Evolutionary conservation across 2,329 filamentous ascomycete species (phyloP).

Genomic region (Aspergillus jensenii): DNA sequence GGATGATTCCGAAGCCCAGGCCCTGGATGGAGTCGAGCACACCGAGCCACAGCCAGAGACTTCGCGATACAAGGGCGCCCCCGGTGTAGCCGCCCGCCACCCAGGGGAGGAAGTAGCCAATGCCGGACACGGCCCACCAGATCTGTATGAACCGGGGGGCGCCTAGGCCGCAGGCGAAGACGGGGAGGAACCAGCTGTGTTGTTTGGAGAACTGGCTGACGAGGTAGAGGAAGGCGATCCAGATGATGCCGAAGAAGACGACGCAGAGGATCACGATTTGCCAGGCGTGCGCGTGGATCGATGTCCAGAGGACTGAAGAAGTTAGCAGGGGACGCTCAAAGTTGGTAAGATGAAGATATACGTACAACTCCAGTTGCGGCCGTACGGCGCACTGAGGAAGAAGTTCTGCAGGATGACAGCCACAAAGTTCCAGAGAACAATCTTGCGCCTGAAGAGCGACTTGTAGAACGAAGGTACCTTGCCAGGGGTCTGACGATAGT

Average conservation of each 20-base stretch:
- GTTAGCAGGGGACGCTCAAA: too few species aligned
- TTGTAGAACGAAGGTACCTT: constrained; percentile 67
- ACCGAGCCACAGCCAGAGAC: constrained; percentile 67
- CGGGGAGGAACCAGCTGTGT: constrained; percentile 66
- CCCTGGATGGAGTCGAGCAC: constrained; percentile 65
- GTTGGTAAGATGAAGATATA: too few species aligned
- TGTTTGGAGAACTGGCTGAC: constrained; percentile 58
- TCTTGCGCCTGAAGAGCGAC: constrained; percentile 61
- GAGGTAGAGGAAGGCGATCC: constrained; percentile 48
- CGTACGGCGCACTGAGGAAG: constrained; percentile 65
- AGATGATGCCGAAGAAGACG: constrained; percentile 55
- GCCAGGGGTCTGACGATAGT: constrained; percentile 65
- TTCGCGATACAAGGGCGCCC: constrained; percentile 57
- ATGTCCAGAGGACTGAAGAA: constrained; percentile 56
- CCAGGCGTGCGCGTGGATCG: constrained; percentile 53
- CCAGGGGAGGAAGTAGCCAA: constrained; percentile 65
- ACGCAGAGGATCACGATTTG: constrained; percentile 54
- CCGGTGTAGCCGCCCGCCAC: constrained; percentile 51
- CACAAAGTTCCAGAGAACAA: constrained; percentile 67
- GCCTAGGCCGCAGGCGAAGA: constrained; percentile 65
- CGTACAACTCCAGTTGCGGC: constrained; percentile 61
- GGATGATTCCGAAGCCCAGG: constrained; percentile 67
- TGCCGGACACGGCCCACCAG: constrained; percentile 62
- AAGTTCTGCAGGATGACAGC: constrained; percentile 66
- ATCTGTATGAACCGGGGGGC: constrained; percentile 68